Base-by-base conservation (phyloP, 1,284 basidiomycete species). In the Tilletia indica region DNA sequence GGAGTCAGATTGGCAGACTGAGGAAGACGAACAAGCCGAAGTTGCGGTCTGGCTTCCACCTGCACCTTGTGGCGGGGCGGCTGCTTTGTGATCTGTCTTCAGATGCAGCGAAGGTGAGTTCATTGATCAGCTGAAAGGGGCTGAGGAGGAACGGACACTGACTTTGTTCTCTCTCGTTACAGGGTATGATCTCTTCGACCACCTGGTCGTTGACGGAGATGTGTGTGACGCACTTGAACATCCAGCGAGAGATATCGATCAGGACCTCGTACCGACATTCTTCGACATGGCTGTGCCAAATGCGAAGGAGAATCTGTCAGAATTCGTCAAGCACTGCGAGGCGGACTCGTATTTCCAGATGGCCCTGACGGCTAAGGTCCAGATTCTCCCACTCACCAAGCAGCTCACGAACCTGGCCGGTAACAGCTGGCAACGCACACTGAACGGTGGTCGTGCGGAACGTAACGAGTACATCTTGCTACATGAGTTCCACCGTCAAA, bases 381-480 rank as follows among this genome's bases (percentile, higher is more conserved):
- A 98, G 84, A 90, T 93, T 70, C 83, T 95, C 68, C 90, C 92
- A 0, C 85, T 99, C 77, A 98, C 97, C 0, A 92, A 91, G 83
- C 96, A 99, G 82, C 87, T 99, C 58, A 99, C 96, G 1, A 95
- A 93, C 82, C 89, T 99, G n/a, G 95, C 97, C 68, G 97, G 97
- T 9, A 99, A 99, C 82, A 91, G 93, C 49, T 99, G 97, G 96
- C 82, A 80, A 68, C 77, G 82, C 72, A 83, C 81, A 42, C 77
- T 84, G 63, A 82, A 81, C 68, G 82, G 82, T 39, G 96, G 96
- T 78, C 93, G 97, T 74, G 95, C 97, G 0, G 95, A 98, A 83
- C 92, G 97, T 48, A 99, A 99, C 86, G 97, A 99, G 86, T 99
- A 96, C 87, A 99, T 99, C 89, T 86, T 99, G 73, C 87, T 99